Percentiles rank a stretch among this genome's conserved stretches.
Evolutionary conservation across 805 yeast species (phyloP).

Genomic region (Saturnispora bothae): DNA sequence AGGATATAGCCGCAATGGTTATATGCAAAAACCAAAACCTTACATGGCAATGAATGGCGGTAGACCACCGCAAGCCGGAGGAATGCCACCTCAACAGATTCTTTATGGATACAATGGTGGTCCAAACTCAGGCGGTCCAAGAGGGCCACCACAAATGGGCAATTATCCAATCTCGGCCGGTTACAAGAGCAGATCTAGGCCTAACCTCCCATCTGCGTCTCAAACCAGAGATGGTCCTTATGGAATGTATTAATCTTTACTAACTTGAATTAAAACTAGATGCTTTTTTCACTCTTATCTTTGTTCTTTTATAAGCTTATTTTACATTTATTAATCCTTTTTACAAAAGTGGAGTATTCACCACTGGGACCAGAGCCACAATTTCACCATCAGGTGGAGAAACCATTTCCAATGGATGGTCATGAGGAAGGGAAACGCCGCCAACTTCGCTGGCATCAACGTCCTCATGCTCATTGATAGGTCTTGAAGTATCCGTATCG

Average conservation of each 20-base stretch:
- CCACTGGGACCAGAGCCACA: constrained; percentile 2
- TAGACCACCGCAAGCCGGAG: not conserved
- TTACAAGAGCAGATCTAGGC: constrained; percentile 2
- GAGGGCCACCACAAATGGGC: constrained; percentile 8
- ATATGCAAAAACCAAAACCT: constrained; percentile 6
- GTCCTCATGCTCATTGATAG: not conserved
- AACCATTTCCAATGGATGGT: no score
- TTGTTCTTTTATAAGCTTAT: not conserved
- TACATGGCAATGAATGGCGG: constrained; percentile 2
- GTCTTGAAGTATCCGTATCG: not conserved
- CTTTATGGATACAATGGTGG: constrained; percentile 1
- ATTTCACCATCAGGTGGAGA: constrained; percentile 7
- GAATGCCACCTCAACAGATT: constrained; percentile 4
- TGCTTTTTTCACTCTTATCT: not conserved
- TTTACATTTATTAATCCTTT: not conserved
- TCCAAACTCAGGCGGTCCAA: constrained; percentile 6
- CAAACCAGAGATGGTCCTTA: constrained; percentile 33
- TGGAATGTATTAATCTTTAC: constrained; percentile 17
- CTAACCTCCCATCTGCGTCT: constrained; percentile 17
- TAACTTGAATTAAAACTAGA: no score
- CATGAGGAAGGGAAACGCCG: no score
- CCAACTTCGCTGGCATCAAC: not conserved
- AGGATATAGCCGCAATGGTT: not conserved
- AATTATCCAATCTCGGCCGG: not conserved
- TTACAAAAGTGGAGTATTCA: not conserved